Percentiles rank a stretch among this genome's conserved stretches.
These are phyloP conservation scores for Zygotorulaspora florentina DNA, from an alignment of 805 yeast species.

Conservation along the genomic window DNA sequence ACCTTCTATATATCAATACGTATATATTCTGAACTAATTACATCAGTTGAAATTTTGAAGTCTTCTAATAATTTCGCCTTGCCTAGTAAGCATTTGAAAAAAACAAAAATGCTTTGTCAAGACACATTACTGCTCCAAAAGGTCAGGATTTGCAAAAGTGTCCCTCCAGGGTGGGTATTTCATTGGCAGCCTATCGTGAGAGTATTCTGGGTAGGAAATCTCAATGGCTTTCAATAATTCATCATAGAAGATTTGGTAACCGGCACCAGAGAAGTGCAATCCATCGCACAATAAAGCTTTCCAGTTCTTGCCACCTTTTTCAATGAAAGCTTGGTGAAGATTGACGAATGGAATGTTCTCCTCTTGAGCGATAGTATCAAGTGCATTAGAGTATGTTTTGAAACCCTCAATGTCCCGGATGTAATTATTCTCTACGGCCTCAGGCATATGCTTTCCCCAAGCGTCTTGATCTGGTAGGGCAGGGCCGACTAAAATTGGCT, in stretches of 20 bases:
- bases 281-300: constrained; percentile 48
- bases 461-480: constrained; percentile 47
- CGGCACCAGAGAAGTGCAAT: constrained; percentile 54
- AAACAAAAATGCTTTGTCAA: constrained; percentile 1
- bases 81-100: not conserved
- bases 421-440: constrained; percentile 39
- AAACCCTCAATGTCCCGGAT: constrained; percentile 46
- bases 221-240: constrained; percentile 40
- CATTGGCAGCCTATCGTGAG: constrained; percentile 39
- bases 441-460: constrained; percentile 37
- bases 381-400: constrained; percentile 48
- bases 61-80: too few relatives aligned
- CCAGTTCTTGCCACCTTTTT: constrained; percentile 39
- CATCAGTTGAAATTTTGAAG: too few relatives aligned
- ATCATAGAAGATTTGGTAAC: constrained; percentile 48
- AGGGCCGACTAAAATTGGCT: constrained; percentile 60
- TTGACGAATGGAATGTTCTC: constrained; percentile 56
- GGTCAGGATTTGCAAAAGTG: constrained; percentile 13
- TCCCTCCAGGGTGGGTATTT: constrained; percentile 43
- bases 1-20: not conserved
- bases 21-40: too few relatives aligned
- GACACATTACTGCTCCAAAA: not conserved
- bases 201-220: constrained; percentile 44
- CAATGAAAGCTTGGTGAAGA: constrained; percentile 43
- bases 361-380: constrained; percentile 42